Evolutionary conservation across 2,329 filamentous ascomycete genomes (phyloP).

Genomic region (Leptographium wingfieldii): DNA sequence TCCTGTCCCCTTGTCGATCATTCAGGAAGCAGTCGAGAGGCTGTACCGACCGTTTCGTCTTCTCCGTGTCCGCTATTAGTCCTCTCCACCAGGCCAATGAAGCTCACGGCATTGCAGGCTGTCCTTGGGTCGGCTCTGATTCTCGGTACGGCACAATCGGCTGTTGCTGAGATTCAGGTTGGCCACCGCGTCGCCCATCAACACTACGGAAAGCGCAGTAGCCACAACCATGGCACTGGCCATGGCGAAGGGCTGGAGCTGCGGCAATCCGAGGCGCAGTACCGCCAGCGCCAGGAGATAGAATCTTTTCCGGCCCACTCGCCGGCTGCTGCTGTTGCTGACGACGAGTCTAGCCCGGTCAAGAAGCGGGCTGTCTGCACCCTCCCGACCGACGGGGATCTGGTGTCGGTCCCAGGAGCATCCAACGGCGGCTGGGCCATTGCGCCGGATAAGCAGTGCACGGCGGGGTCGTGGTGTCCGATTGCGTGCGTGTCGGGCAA

Average conservation of each 20-base stretch:
- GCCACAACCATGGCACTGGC: slow-evolving; percentile 19
- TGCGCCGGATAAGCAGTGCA: slow-evolving; percentile 61
- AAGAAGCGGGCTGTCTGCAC: slow-evolving; percentile 44
- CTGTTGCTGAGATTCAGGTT: slow-evolving; percentile 22
- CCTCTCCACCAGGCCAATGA: slow-evolving; percentile 28
- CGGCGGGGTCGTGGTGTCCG: slow-evolving; percentile 57
- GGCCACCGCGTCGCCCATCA: slow-evolving; percentile 24
- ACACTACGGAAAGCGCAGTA: slow-evolving; percentile 19
- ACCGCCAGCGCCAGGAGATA: slow-evolving; percentile 11
- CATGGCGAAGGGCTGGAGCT: slow-evolving; percentile 1
- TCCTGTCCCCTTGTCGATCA: neutral
- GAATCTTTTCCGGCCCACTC: slow-evolving; percentile 4
- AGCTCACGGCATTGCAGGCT: slow-evolving; percentile 35
- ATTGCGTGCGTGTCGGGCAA: slow-evolving; percentile 65
- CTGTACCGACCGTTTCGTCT: too few relatives aligned
- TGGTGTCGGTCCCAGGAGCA: slow-evolving; percentile 55
- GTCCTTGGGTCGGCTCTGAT: slow-evolving; percentile 36
- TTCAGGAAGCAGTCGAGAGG: too few relatives aligned
- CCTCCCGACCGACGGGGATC: slow-evolving; percentile 53
- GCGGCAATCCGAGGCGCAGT: slow-evolving; percentile 10
- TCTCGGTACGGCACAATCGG: slow-evolving; percentile 29
- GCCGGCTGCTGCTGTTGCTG: neutral
- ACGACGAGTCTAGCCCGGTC: slow-evolving; percentile 15
- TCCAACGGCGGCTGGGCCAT: slow-evolving; percentile 68
- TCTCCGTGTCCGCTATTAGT: too few relatives aligned